Evolutionary conservation across 352 stramenopile species (phyloP), one percentile per base, ranked within the genome.

Genomic region (Pythium rishiriense): DNA sequence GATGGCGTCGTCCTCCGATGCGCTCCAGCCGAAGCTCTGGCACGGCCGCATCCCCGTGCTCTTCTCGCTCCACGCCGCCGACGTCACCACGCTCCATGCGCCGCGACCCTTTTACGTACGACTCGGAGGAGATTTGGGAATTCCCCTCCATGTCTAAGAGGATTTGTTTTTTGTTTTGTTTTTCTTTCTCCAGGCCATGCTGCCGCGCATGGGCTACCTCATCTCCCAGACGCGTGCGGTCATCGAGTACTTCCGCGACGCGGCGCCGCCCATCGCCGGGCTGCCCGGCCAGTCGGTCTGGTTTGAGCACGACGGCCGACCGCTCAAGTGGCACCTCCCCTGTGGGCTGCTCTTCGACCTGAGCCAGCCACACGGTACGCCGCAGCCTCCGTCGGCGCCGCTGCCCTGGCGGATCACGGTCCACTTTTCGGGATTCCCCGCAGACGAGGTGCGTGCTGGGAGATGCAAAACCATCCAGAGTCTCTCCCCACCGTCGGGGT

Each of bases 201-300:
- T 94, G 17, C 86, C 86, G n/a, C 81, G 84, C 29, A 80, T 93
- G 77, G 89, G 85, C 66, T 94, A 86, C 62, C 64, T 94, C 39
- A 70, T 91, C 33, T 78, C 83, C 37, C 79, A 91, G 50, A 91
- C 83, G 15, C 83, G 84, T 6, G 68, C 75, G 37, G 85, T 91
- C 19, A 74, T 94, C 59, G 82, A 93, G 64, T 89, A 91, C 71
- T 91, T 94, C 52, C 79, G 73, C 21, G 81, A 93, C 41, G 82
- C 81, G 24, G 81, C 84, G 26, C 85, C 85, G 19, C 82, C 83
- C 22, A 78, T 91, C 61, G 74, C 80, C 5, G 74, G 64, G 4
- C 72, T 84, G 33, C 80, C 85, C 4, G 73, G 71, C 39, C 68
- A 74, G 10, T 74, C 64, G 29, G 85, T 94, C 49, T 94, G 85